Evolutionary conservation across 2,329 filamentous ascomycete species (phyloP), one percentile per base, ranked within the genome.

Genomic region (Ascochyta rabiei): DNA sequence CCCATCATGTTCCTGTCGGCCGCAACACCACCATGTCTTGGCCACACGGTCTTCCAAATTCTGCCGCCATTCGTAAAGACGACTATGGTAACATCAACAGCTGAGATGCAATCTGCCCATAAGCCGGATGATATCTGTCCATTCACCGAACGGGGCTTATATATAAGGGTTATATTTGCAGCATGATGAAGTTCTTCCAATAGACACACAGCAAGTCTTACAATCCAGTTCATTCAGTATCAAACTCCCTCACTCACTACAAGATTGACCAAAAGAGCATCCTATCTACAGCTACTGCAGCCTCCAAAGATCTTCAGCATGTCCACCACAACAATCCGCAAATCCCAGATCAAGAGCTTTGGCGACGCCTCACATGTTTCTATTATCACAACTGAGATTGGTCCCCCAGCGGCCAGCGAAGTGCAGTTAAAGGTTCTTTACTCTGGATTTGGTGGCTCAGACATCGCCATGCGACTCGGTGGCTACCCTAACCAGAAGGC

Each of bases 391-490:
- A 66, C 69, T 3, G 63, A 72, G 6, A 75, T 78, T 38, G 49
- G 74, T 1, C 66, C 77, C 5, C 81, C 81, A 18, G 64, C 72
- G 12, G 69, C 75, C 8, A 65, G 75, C 24, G 71, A 83, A 50
- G 80, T 82, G 23, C 81, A 80, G 45, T 72, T 81, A 53, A 75
- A 77, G 44, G 76, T 81, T 53, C 63, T 80, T 49, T 81, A 81
- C 67, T 65, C 79, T 2, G 77, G 78, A 44, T 81, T 83, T 68
- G 73, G 75, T 1, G 81, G 81, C 31, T 67, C 74, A 54, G 81
- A 83, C 61, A 75, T 82, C 64, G 76, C 77, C 57, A 82, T 82
- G 81, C 77, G 80, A 19, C 67, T 75, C 18, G 80, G 81, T 50
- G 60, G 57, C n/a, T 82, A 82, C 57, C 80, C 79, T 1, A 59